Conservation (phyloP, 2,329 filamentous ascomycete species). For the Blumeria hordei region DNA sequence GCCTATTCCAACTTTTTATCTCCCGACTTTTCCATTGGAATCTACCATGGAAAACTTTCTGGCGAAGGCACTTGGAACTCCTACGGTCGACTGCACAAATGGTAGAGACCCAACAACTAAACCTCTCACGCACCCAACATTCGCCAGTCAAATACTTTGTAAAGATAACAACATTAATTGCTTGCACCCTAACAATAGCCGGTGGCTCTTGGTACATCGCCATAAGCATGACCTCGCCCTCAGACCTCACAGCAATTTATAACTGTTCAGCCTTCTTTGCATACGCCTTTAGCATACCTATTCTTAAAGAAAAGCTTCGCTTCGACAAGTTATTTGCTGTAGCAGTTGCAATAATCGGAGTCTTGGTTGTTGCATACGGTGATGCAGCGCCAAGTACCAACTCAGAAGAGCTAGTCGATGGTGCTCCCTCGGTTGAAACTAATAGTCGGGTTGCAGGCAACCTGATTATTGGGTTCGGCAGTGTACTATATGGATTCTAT, state of each 20-base stretch:
- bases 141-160: conserved; percentile 50
- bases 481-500: conserved; percentile 85
- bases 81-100: conserved; percentile 51
- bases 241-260: conserved; percentile 92
- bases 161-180: conserved; percentile 58
- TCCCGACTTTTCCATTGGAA: conserved; percentile 58
- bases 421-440: conserved; percentile 18
- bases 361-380: conserved; percentile 88
- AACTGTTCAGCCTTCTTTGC: conserved; percentile 98
- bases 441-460: conserved; percentile 60
- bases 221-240: conserved; percentile 76
- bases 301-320: conserved; percentile 65
- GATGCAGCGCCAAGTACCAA: conserved; percentile 34
- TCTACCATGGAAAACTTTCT: conserved; percentile 64
- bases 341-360: conserved; percentile 63
- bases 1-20: conserved; percentile 62
- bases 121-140: conserved; percentile 27
- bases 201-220: conserved; percentile 91
- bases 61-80: conserved; percentile 44
- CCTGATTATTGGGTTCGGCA: conserved; percentile 72
- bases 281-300: conserved; percentile 82
- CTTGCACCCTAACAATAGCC: conserved; percentile 65
- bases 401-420: conserved; percentile 27
- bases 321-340: conserved; percentile 74
- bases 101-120: conserved; percentile 58